Evolutionary conservation across 2,329 filamentous ascomycete genomes (phyloP).

Genomic region (Xylaria sp.): DNA sequence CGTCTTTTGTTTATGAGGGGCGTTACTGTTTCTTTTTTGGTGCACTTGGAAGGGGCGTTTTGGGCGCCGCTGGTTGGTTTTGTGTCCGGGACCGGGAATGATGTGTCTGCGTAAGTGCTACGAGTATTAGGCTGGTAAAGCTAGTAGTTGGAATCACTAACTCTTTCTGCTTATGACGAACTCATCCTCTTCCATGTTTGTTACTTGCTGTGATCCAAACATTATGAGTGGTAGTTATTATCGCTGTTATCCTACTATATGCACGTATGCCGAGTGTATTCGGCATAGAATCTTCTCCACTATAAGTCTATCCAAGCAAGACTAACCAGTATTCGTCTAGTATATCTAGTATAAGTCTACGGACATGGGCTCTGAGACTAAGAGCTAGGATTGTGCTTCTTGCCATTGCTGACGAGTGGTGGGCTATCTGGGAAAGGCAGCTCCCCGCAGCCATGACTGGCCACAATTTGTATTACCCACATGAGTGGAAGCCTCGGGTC

Average conservation of each 20-base stretch:
- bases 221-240: not conserved
- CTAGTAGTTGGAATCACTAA: conserved; percentile 20
- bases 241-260: not conserved
- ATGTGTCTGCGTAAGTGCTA: conserved; percentile 25
- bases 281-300: conserved; percentile 1
- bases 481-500: conserved; percentile 25
- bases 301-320: not conserved
- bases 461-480: not conserved
- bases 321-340: conserved; percentile 9
- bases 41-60: conserved; percentile 27
- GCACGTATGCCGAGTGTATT: not conserved
- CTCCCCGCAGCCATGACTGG: conserved; percentile 21
- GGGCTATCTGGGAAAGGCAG: conserved; percentile 33
- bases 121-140: conserved; percentile 14
- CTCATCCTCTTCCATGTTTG: not conserved
- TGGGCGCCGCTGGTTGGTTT: conserved; percentile 20
- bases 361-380: conserved; percentile 1
- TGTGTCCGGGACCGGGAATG: conserved; percentile 15
- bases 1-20: conserved; percentile 9
- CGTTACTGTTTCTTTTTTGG: not conserved
- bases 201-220: not conserved
- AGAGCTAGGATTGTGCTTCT: not conserved
- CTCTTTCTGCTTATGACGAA: conserved; percentile 8
- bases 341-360: not conserved
- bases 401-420: conserved; percentile 11